Conservation (phyloP, 2,329 filamentous ascomycete species). For the Monosporascus sp. region DNA sequence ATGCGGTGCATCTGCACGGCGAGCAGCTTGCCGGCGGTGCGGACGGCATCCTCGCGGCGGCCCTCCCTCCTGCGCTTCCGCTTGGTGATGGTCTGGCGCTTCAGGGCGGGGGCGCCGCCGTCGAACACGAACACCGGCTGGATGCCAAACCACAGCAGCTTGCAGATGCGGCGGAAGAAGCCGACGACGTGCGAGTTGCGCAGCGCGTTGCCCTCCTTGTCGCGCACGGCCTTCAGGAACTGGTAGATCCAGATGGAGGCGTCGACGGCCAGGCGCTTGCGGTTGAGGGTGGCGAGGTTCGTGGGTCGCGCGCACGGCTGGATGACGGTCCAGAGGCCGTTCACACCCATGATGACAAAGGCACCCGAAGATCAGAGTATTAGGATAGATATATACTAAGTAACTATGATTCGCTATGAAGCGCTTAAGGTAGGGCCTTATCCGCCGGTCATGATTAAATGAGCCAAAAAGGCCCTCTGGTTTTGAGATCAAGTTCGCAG, state of each 20-base stretch:
- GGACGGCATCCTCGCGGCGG: conserved; percentile 82
- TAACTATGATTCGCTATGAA: not conserved
- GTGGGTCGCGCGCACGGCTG: conserved; percentile 94
- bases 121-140: conserved; percentile 97
- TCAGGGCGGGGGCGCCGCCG: conserved; percentile 85
- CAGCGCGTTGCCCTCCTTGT: conserved; percentile 95
- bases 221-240: conserved; percentile 95
- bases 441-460: too few relatives aligned
- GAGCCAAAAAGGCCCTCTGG: too few relatives aligned
- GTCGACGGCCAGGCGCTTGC: conserved; percentile 92
- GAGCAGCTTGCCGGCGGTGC: conserved; percentile 85
- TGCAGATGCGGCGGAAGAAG: conserved; percentile 98
- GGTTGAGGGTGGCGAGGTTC: conserved; percentile 93
- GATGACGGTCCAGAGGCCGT: conserved; percentile 93
- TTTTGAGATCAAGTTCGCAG: too few relatives aligned
- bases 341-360: conserved; percentile 77
- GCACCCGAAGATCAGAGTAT: not conserved
- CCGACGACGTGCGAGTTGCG: conserved; percentile 95
- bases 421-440: not conserved
- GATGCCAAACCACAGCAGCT: conserved; percentile 93
- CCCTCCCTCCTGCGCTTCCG: conserved; percentile 80
- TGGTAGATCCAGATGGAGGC: conserved; percentile 99
- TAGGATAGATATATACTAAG: too few relatives aligned
- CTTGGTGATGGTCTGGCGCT: conserved; percentile 81
- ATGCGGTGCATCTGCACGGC: conserved; percentile 90